Conservation (phyloP, 2,329 filamentous ascomycete genomes). For the Fusarium pseudograminearum region DNA sequence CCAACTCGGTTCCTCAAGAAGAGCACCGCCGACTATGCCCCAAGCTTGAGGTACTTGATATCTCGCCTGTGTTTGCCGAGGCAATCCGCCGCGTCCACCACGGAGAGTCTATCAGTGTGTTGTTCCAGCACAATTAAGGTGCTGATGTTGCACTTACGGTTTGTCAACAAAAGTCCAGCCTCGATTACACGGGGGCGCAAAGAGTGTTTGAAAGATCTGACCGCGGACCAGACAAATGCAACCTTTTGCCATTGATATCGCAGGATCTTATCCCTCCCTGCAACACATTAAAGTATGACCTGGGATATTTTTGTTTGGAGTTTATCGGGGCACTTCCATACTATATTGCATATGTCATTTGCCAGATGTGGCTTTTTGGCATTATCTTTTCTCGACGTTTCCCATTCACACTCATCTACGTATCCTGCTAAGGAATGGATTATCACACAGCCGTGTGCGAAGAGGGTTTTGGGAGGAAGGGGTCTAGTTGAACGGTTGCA, state of each 20-base stretch:
- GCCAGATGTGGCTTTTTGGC: conserved; percentile 43
- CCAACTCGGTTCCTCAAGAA: conserved; percentile 91
- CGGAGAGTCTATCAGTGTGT: conserved; percentile 95
- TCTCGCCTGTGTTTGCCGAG: conserved; percentile 92
- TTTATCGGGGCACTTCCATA: conserved; percentile 43
- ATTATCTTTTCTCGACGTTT: conserved; percentile 33
- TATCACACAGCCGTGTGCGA: conserved; percentile 30
- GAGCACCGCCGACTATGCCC: conserved; percentile 82
- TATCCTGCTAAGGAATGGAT: conserved; percentile 37
- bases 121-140: conserved; percentile 69
- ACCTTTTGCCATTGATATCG: conserved; percentile 21
- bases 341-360: conserved; percentile 42
- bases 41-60: conserved; percentile 91
- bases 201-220: conserved; percentile 2
- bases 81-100: conserved; percentile 96
- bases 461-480: conserved; percentile 41
- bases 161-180: conserved; percentile 27
- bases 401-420: conserved; percentile 31
- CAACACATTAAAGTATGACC: conserved; percentile 30
- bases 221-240: conserved; percentile 8
- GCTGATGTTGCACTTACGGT: conserved; percentile 15
- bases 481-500: conserved; percentile 43
- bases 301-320: conserved; percentile 46
- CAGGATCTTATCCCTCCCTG: conserved; percentile 24
- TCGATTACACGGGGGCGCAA: conserved; percentile 26